Conservation (phyloP, 1,139 yeast genomes). For the Pichia sorboxylosa region DNA sequence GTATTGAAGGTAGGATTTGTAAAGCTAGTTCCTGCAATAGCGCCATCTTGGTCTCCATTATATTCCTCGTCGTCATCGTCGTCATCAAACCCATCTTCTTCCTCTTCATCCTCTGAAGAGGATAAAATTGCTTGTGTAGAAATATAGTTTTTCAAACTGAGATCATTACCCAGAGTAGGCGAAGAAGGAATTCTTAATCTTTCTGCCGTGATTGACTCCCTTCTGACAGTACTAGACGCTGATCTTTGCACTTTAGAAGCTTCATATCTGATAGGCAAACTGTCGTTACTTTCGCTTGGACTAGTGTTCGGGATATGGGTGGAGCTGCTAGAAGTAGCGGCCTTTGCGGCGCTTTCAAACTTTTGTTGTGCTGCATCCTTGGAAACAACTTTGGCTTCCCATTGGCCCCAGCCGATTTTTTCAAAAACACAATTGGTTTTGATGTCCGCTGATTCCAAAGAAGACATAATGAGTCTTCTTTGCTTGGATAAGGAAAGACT, state of each 20-base stretch:
- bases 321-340: constrained; percentile 2
- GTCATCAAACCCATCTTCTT: constrained; percentile 22
- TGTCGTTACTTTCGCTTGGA: background rate
- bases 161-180: constrained; percentile 22
- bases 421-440: constrained; percentile 62
- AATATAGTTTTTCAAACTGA: constrained; percentile 14
- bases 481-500: constrained; percentile 76
- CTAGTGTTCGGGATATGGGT: background rate
- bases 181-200: constrained; percentile 33
- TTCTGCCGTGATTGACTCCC: constrained; percentile 45
- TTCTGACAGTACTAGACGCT: constrained; percentile 28
- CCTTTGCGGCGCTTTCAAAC: no score
- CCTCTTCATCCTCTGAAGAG: constrained; percentile 20
- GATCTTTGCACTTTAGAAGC: background rate
- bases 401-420: constrained; percentile 97
- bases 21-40: no score
- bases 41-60: no score
- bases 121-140: constrained; percentile 27
- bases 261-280: background rate
- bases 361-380: constrained; percentile 26
- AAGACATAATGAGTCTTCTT: constrained; percentile 80
- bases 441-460: constrained; percentile 63
- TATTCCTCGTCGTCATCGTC: constrained; percentile 25
- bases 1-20: no score
- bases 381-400: constrained; percentile 61